These are phyloP conservation scores for Curvularia hawaiiensis DNA, from an alignment of 2,329 filamentous ascomycete genomes.

Conservation along the genomic window DNA sequence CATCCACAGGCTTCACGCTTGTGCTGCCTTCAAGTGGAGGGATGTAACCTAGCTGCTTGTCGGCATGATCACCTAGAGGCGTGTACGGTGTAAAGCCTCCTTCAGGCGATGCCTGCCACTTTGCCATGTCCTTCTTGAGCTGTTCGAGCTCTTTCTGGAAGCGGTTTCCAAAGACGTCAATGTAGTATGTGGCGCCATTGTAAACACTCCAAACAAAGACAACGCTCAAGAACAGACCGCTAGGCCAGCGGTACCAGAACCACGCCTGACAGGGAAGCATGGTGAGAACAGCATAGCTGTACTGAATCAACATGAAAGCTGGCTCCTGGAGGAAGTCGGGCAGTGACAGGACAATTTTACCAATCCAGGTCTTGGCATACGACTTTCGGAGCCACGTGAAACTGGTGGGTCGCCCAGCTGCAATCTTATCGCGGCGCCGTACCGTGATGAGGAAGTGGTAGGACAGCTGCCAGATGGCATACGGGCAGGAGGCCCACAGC, in stretches of 20 bases:
- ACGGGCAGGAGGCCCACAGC: slow-evolving; percentile 90
- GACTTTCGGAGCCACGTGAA: slow-evolving; percentile 96
- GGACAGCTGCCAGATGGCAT: slow-evolving; percentile 86
- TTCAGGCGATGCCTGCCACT: slow-evolving; percentile 68
- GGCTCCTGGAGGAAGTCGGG: slow-evolving; percentile 79
- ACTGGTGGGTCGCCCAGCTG: slow-evolving; percentile 90
- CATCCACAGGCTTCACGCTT: slow-evolving; percentile 25
- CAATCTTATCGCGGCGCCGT: slow-evolving; percentile 92
- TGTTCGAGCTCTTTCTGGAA: slow-evolving; percentile 96
- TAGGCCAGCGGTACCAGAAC: slow-evolving; percentile 88
- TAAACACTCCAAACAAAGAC: slow-evolving; percentile 97
- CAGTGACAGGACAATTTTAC: slow-evolving; percentile 79
- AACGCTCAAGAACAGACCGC: slow-evolving; percentile 73
- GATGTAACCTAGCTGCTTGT: slow-evolving; percentile 37
- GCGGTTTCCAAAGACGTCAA: slow-evolving; percentile 94
- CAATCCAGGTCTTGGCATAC: slow-evolving; percentile 88
- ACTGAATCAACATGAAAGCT: slow-evolving; percentile 96
- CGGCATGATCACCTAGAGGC: slow-evolving; percentile 20
- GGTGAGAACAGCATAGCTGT: slow-evolving; percentile 84
- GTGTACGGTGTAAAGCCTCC: slow-evolving; percentile 33
- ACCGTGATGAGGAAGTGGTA: slow-evolving; percentile 98
- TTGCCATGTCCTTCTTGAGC: slow-evolving; percentile 84
- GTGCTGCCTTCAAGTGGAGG: slow-evolving; percentile 40
- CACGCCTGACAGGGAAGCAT: slow-evolving; percentile 95
- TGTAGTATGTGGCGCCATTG: slow-evolving; percentile 97